These are phyloP conservation scores for Pythium folliculosum DNA, from an alignment of 352 stramenopile genomes.

Conservation along the genomic window DNA sequence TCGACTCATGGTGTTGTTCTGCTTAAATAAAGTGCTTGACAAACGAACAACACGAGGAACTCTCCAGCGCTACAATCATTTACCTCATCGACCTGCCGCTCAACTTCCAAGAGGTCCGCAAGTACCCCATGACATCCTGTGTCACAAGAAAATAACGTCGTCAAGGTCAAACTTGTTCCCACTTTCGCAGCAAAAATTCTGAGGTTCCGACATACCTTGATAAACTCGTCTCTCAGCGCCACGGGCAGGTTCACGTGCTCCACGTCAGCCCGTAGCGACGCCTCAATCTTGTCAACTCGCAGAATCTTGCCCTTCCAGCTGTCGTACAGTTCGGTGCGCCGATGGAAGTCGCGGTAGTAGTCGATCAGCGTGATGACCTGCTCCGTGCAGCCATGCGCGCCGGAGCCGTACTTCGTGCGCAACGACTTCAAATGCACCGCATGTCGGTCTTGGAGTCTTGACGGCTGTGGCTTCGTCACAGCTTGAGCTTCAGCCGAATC, in stretches of 20 bases:
- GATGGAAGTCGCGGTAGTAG: constrained; percentile 81
- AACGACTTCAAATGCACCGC: constrained; percentile 38
- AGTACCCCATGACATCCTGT: constrained; percentile 57
- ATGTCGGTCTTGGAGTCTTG: constrained; percentile 16
- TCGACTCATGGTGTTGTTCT: neutral
- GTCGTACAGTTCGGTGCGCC: constrained; percentile 70
- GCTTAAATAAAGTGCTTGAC: neutral
- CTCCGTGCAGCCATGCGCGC: constrained; percentile 61
- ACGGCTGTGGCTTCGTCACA: neutral
- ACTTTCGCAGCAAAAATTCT: neutral
- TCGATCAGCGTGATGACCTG: constrained; percentile 82
- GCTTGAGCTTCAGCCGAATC: neutral
- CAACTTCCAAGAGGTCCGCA: constrained; percentile 42
- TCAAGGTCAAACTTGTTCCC: neutral
- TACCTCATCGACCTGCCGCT: neutral
- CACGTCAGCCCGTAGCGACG: constrained; percentile 69
- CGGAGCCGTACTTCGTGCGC: constrained; percentile 62
- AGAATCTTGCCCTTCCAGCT: constrained; percentile 66
- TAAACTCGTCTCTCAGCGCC: constrained; percentile 50
- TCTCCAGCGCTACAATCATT: neutral
- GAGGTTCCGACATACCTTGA: constrained; percentile 41
- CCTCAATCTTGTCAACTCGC: constrained; percentile 77
- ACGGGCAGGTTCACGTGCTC: constrained; percentile 62
- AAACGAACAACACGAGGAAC: neutral
- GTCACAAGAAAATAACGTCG: neutral